Evolutionary conservation across 805 yeast genomes (phyloP).

Genomic region (Geotrichum ghanense): DNA sequence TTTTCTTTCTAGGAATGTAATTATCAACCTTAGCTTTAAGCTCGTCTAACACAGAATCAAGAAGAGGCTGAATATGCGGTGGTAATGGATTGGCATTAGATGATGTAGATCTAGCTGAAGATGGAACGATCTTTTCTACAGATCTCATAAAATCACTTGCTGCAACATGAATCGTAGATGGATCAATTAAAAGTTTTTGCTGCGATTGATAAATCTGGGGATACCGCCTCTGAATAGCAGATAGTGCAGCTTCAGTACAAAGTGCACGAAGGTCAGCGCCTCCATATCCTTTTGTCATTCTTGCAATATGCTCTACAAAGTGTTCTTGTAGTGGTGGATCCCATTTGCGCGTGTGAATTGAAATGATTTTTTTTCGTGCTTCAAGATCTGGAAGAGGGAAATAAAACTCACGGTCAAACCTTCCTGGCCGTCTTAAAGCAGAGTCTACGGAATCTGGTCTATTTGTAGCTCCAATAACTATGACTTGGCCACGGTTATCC

Average conservation of each 20-base stretch:
- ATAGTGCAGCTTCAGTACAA: slow-evolving; percentile 91
- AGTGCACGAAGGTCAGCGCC: slow-evolving; percentile 94
- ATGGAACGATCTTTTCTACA: slow-evolving; percentile 77
- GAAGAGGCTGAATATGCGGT: slow-evolving; percentile 50
- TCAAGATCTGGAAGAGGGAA: slow-evolving; percentile 82
- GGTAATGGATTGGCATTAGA: slow-evolving; percentile 72
- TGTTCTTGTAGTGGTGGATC: slow-evolving; percentile 49
- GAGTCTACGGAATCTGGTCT: slow-evolving; percentile 98
- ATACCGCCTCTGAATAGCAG: slow-evolving; percentile 79
- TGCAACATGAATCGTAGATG: slow-evolving; percentile 55
- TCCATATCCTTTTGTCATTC: slow-evolving; percentile 87
- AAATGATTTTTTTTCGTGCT: slow-evolving; percentile 67
- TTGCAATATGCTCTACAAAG: slow-evolving; percentile 59
- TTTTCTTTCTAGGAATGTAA: slow-evolving; percentile 49
- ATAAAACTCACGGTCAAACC: slow-evolving; percentile 94
- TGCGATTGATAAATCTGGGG: slow-evolving; percentile 82
- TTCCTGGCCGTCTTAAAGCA: slow-evolving; percentile 90
- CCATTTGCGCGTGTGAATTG: slow-evolving; percentile 88
- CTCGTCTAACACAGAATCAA: slow-evolving; percentile 37
- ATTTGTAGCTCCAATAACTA: slow-evolving; percentile 96
- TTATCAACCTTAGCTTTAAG: slow-evolving; percentile 37
- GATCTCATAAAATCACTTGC: slow-evolving; percentile 83
- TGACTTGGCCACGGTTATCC: slow-evolving; percentile 97
- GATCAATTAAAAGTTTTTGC: slow-evolving; percentile 65
- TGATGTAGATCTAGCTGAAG: slow-evolving; percentile 78